Evolutionary conservation across 306 rosid species (phyloP), one percentile per base, ranked within the genome.

Genomic region (Glycine latifolia): DNA sequence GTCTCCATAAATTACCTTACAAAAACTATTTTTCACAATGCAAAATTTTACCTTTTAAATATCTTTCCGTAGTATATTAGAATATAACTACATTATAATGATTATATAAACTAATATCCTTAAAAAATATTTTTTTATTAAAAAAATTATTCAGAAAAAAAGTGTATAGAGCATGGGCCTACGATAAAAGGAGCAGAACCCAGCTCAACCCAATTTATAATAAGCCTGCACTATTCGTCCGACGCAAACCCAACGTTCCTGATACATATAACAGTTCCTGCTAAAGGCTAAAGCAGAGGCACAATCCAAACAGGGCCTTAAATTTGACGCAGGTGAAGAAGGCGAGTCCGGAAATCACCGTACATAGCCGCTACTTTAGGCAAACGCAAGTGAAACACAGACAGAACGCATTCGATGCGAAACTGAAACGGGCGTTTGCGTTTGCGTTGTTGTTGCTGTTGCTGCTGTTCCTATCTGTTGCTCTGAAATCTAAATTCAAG

Each of bases 401-500:
- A 73, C 35, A 33, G 10, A 53, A 15, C 78, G 53, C 78, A 15
- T 39, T 73, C 39, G 79, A 56, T 74, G 55, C 39, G 53, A 73
- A 75, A 39, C 71, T 20, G 69, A 44, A 67, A 37, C 73, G 2
- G 0, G 8, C 69, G 69, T 74, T 58, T 49, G 33, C 44, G 76
- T 52, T 71, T 7, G 26, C 33, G 54, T 44, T 15, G 46, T 13
- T 43, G 73, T 17, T 68, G 31, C 31, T 26, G 31, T 26, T 26
- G 31, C 8, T 3, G 6, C 7, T 39, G 44, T 39, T 39, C 44
- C 10, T 11, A 7, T 12, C 46, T 6, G 20, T 43, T 16, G 33
- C 52, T 39, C 8, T 15, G 41, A 74, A 63, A 77, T 77, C 72
- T 58, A 52, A 79, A 58, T 59, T 46, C 62, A 61, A 79, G 76